Conservation (phyloP, 371 early-diverging fungal genomes). For the Dinochytrium kinnereticum region DNA sequence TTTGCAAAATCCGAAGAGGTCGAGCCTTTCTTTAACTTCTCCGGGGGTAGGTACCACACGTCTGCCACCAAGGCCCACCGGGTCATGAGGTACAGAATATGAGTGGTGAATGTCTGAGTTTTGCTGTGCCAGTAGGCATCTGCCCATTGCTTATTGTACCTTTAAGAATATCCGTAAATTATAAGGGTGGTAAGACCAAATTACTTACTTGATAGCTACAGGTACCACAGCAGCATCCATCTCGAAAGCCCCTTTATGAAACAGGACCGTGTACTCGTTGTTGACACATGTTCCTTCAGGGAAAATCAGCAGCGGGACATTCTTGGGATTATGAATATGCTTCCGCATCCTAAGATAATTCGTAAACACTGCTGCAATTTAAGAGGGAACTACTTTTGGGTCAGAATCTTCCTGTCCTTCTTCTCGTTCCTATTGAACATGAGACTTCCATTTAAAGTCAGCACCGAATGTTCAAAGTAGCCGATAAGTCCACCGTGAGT, state of each 20-base stretch:
- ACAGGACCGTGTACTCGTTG: slow-evolving; percentile 80
- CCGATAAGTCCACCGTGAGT: slow-evolving; percentile 67
- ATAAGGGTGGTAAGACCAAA: not conserved
- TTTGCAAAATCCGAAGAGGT: slow-evolving; percentile 62
- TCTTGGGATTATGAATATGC: slow-evolving; percentile 46
- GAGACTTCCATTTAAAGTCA: slow-evolving; percentile 72
- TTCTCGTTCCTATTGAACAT: slow-evolving; percentile 77
- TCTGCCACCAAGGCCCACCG: slow-evolving; percentile 65
- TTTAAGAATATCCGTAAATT: slow-evolving; percentile 18
- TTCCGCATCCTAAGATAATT: slow-evolving; percentile 44
- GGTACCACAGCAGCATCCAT: slow-evolving; percentile 72
- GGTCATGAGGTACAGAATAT: slow-evolving; percentile 75
- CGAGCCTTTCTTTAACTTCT: slow-evolving; percentile 43
- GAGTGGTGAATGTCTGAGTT: slow-evolving; percentile 64
- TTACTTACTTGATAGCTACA: slow-evolving; percentile 65
- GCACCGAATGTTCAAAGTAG: slow-evolving; percentile 69
- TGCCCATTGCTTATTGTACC: slow-evolving; percentile 57
- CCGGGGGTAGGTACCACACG: slow-evolving; percentile 54
- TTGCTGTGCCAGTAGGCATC: slow-evolving; percentile 79
- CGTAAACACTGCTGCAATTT: slow-evolving; percentile 16
- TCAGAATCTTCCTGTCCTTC: slow-evolving; percentile 63
- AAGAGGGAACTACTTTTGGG: slow-evolving; percentile 56
- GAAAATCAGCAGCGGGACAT: slow-evolving; percentile 73
- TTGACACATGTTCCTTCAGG: slow-evolving; percentile 93
- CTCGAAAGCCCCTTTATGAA: slow-evolving; percentile 90